Conservation (phyloP, 139 green algal genomes). For the Pycnococcus provasolii region DNA sequence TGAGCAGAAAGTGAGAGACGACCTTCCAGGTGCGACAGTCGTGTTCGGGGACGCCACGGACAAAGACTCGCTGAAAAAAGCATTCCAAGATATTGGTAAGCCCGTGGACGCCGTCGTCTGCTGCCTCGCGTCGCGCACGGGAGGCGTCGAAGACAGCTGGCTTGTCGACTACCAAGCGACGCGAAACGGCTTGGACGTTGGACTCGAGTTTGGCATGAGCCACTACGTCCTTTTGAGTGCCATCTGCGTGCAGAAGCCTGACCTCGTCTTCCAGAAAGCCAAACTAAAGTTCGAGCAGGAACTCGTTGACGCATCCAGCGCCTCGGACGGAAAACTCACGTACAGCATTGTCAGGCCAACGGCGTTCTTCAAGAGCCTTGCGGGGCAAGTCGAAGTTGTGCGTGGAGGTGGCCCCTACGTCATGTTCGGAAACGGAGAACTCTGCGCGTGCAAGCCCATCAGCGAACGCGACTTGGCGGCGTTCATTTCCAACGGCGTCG, state of each 20-base stretch:
- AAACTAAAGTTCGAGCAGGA: slow-evolving; percentile 93
- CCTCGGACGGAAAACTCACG: slow-evolving; percentile 55
- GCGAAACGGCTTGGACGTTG: slow-evolving; percentile 70
- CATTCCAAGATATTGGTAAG: slow-evolving; percentile 42
- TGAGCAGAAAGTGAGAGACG: slow-evolving; percentile 55
- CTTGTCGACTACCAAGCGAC: slow-evolving; percentile 94
- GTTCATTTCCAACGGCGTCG: slow-evolving; percentile 26
- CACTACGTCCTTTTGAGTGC: slow-evolving; percentile 94
- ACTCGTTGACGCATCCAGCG: slow-evolving; percentile 39
- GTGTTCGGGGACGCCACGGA: slow-evolving; percentile 77
- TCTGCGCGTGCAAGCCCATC: slow-evolving; percentile 97
- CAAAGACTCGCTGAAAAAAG: slow-evolving; percentile 34
- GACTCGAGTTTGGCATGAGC: slow-evolving; percentile 42
- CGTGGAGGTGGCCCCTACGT: slow-evolving; percentile 93
- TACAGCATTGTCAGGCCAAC: slow-evolving; percentile 95
- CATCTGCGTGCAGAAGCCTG: slow-evolving; percentile 98
- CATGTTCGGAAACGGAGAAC: slow-evolving; percentile 94
- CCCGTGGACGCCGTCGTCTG: slow-evolving; percentile 93
- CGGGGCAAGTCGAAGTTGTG: slow-evolving; percentile 76
- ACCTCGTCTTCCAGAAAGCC: slow-evolving; percentile 94
- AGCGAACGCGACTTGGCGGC: slow-evolving; percentile 51
- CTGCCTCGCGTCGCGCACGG: slow-evolving; percentile 88
- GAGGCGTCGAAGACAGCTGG: slow-evolving; percentile 82
- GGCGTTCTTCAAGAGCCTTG: slow-evolving; percentile 97
- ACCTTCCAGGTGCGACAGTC: slow-evolving; percentile 72